These are phyloP conservation scores for Cryphonectria naterciae DNA, from an alignment of 2,329 filamentous ascomycete genomes.

Conservation along the genomic window DNA sequence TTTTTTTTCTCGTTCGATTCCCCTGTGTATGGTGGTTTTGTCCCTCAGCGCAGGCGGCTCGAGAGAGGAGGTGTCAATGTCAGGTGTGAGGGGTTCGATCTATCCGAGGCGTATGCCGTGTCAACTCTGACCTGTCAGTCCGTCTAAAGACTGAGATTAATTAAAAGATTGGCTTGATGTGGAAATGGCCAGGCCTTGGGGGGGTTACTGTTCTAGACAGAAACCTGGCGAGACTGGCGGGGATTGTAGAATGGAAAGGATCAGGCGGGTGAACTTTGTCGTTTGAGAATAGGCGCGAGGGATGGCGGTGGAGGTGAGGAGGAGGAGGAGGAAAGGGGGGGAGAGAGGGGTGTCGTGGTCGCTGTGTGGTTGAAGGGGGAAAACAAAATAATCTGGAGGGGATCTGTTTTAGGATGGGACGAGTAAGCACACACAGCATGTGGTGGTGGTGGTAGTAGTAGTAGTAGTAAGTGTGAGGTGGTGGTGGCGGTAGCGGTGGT, in stretches of 20 bases:
- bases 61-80: not conserved
- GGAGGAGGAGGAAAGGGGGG: not conserved
- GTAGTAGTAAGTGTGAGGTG: not conserved
- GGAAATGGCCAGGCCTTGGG: not conserved
- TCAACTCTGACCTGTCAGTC: slow-evolving; percentile 27
- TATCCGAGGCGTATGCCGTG: slow-evolving; percentile 25
- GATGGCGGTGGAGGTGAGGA: not conserved
- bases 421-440: not conserved
- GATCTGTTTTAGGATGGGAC: slow-evolving; percentile 11
- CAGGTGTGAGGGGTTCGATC: slow-evolving; percentile 2
- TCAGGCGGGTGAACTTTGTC: not conserved
- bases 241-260: slow-evolving; percentile 6
- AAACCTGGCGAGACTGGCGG: not conserved
- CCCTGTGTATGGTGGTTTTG: not conserved
- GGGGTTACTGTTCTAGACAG: slow-evolving; percentile 2
- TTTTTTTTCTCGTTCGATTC: not conserved
- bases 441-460: not conserved
- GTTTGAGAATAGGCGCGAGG: slow-evolving; percentile 7
- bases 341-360: not conserved
- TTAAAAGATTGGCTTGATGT: slow-evolving; percentile 3
- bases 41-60: not conserved
- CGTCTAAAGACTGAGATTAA: slow-evolving; percentile 21
- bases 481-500: not conserved
- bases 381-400: slow-evolving; percentile 1
- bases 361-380: not conserved